Base-by-base conservation (phyloP, 306 rosid species). In the Ochetophila trinervis region DNA sequence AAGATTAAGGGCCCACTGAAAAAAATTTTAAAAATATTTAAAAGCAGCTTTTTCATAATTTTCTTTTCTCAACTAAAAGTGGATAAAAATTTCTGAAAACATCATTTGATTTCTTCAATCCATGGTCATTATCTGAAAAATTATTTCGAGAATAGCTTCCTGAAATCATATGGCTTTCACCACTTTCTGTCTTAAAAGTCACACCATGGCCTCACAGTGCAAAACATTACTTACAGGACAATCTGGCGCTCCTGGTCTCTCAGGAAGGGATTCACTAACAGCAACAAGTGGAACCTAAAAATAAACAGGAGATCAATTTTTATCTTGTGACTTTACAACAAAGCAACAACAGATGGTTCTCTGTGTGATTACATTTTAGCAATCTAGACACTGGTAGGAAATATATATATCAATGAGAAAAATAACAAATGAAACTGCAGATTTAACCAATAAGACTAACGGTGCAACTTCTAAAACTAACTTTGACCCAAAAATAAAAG, bases 191-290 rank as follows among this genome's bases (percentile, higher is more conserved):
- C 12, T 40, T 8, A 40, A 40, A 40, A 8, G 45, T 40, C 12
- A 12, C 12, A 10, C 45, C 12, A 40, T 8, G 12, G 45, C 12
- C 45, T 40, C 6, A 14, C 9, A 24, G 55, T 20, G 63, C 63
- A 12, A 55, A 73, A 67, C 57, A 68, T 53, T 75, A 83, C 97
- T 82, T 78, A 93, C 98, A 5, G 97, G 97, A 76, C 98, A 93
- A 78, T 93, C 98, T 70, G 89, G 96, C 52, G 67, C 84, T 76
- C 91, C 97, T 42, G 84, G 87, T 79, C 94, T 93, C 85, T 89
- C 98, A 0, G 97, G 97, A 70, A 79, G 97, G 44, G 78, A 69
- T 62, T 89, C 98, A 77, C 77, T 81, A 57, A 80, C 53, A 71
- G 79, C 79, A 49, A 64, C 49, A 80, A 59, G 84, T 65, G 90